A percentile compares a stretch with the other conserved stretches of the same genome.
phyloP scores from a whole-genome alignment of 176 grass and related monocot species.

The Oryza glumipatula region DNA sequence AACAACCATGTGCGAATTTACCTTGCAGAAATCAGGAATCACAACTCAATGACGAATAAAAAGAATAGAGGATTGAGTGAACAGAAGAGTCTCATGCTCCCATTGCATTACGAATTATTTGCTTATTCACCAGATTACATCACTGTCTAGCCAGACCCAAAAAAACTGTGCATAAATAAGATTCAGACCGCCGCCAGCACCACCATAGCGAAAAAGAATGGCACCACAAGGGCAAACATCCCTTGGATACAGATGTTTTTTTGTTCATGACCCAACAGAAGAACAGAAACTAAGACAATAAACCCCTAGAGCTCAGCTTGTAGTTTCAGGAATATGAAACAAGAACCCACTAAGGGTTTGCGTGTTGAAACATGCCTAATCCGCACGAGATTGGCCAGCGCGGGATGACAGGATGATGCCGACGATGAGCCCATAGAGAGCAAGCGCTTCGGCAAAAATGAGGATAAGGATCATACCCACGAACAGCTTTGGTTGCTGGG shows the following conservation, averaged over 20 bases:
- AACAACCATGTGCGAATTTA: neutral
- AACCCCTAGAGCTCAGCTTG: conserved; percentile 44
- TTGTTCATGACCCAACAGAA: conserved; percentile 29
- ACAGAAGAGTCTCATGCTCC: neutral
- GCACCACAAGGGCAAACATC: conserved; percentile 20
- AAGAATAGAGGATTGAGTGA: neutral
- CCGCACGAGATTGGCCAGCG: conserved; percentile 54
- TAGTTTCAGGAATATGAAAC: conserved; percentile 45
- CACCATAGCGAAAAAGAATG: conserved; percentile 45
- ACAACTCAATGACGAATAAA: neutral
- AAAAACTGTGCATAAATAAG: conserved; percentile 45
- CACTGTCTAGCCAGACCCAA: conserved; percentile 17
- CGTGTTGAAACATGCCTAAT: conserved; percentile 29
- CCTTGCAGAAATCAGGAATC: neutral
- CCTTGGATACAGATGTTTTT: conserved; percentile 22
- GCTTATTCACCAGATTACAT: conserved; percentile 61
- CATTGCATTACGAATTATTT: conserved; percentile 43
- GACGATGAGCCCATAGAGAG: conserved; percentile 60
- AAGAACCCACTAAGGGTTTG: conserved; percentile 19
- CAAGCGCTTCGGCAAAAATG: conserved; percentile 58
- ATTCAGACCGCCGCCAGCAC: conserved; percentile 31
- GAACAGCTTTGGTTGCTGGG: conserved; percentile 61
- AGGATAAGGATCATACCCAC: conserved; percentile 77
- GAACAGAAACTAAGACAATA: conserved; percentile 47
- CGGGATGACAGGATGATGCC: conserved; percentile 69